Base-by-base conservation (phyloP, 2,329 filamentous ascomycete genomes). In the Alternaria triticimaculans region DNA sequence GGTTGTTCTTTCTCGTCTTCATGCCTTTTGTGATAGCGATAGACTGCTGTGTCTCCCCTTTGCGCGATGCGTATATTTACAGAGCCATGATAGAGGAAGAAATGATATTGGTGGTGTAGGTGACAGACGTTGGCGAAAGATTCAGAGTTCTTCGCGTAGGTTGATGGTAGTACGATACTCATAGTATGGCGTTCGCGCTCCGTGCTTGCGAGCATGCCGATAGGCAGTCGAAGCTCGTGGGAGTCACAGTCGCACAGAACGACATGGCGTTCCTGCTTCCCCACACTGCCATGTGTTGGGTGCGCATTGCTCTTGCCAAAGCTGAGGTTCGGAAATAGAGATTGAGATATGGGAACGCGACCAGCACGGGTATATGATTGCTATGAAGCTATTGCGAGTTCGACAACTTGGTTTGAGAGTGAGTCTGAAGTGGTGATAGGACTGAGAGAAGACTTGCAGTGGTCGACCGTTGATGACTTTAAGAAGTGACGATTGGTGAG, bases 211-310 rank as follows among this genome's bases (percentile, higher is more conserved):
- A 48, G 41, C 30, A 55, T 59, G 37, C 14, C 49, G 53, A 49
- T 64, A 45, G 53, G 61, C 26, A 58, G 58, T 60, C 44, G 50
- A 53, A 54, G 45, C 53, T 64, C 37, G 46, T 64, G 48, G 33
- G 54, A 64, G 58, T 55, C 55, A 66, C 56, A 44, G 61, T 63
- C 20, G 50, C 25, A 62, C 58, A 49, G 21, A 25, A 63, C 10
- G 44, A 58, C 56, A 57, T 53, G 21, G 45, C 51, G 48, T 55
- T 53, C 33, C 18, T 44, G 21, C 28, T 44, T 63, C 37, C 26
- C n/a, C 44, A 45, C 21, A 49, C 14, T n/a, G 49, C 41, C 49
- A 33, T 44, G 26, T 51, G 26, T 53, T 53, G 45, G 26, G 46
- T 33, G 25, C 20, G n/a, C 6, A 44, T 45, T 44, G 18, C n/a